Conservation (phyloP, 352 stramenopile genomes). For the Globisporangium cederbergense region DNA sequence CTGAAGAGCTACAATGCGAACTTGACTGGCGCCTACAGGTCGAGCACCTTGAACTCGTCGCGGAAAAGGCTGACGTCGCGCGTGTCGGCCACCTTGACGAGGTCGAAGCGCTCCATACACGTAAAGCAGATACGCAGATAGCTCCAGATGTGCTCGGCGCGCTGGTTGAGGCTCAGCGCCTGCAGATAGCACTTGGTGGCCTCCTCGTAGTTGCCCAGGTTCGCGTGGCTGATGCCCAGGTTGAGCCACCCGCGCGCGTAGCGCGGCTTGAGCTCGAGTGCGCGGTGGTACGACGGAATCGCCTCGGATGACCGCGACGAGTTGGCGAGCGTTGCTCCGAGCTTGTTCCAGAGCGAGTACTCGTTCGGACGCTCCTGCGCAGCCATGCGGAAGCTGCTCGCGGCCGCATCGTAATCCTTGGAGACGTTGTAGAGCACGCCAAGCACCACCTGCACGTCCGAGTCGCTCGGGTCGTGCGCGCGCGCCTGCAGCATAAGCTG, state of each 20-base stretch:
- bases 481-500: slow-evolving; percentile 91
- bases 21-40: slow-evolving; percentile 33
- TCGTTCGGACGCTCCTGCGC: slow-evolving; percentile 83
- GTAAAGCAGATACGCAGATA: slow-evolving; percentile 98
- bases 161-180: slow-evolving; percentile 94
- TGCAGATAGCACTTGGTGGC: slow-evolving; percentile 97
- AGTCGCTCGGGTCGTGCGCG: slow-evolving; percentile 70
- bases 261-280: slow-evolving; percentile 94
- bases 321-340: slow-evolving; percentile 97
- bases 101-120: slow-evolving; percentile 95
- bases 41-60: slow-evolving; percentile 82
- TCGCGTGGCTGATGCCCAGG: slow-evolving; percentile 96
- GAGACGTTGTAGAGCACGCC: slow-evolving; percentile 98
- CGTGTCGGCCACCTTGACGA: slow-evolving; percentile 90
- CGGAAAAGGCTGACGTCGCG: slow-evolving; percentile 77
- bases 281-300: slow-evolving; percentile 91
- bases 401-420: slow-evolving; percentile 93
- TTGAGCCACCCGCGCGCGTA: slow-evolving; percentile 98
- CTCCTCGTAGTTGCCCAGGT: slow-evolving; percentile 94
- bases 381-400: slow-evolving; percentile 86
- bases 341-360: slow-evolving; percentile 98
- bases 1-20: background rate
- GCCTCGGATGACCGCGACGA: slow-evolving; percentile 91
- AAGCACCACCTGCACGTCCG: slow-evolving; percentile 88
- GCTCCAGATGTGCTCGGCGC: slow-evolving; percentile 96